Conservation (phyloP, 2,329 filamentous ascomycete species). For the Tetracladium maxilliforme region DNA sequence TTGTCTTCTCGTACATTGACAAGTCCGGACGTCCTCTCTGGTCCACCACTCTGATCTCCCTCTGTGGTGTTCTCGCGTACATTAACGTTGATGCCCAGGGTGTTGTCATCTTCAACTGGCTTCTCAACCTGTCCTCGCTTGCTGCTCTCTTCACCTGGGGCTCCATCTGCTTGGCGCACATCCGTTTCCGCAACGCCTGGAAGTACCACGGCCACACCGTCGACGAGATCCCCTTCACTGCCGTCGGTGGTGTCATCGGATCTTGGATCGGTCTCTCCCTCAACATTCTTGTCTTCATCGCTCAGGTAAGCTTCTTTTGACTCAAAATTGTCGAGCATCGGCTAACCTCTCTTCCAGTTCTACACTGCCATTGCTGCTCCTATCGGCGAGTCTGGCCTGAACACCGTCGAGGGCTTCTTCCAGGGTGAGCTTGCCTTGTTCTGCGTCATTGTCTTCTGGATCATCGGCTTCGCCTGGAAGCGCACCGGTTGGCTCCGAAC, state of each 20-base stretch:
- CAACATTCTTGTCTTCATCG: conserved; percentile 53
- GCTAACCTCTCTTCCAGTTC: too few relatives aligned
- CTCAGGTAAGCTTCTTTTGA: too few relatives aligned
- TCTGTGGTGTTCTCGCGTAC: conserved; percentile 45
- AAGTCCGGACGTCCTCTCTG: conserved; percentile 42
- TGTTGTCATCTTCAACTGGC: conserved; percentile 42
- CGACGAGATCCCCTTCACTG: conserved; percentile 30
- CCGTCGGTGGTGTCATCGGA: conserved; percentile 42
- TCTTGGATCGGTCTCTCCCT: conserved; percentile 55
- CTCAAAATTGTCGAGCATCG: too few relatives aligned
- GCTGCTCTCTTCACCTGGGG: conserved; percentile 66
- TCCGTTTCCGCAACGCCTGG: conserved; percentile 51
- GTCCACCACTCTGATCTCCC: conserved; percentile 34
- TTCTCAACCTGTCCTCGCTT: conserved; percentile 57
- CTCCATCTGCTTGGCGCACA: conserved; percentile 49
- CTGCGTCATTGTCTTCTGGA: conserved; percentile 38
- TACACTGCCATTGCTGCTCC: conserved; percentile 30
- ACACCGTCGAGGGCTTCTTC: conserved; percentile 33
- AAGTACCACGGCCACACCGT: conserved; percentile 36
- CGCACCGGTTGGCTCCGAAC: conserved; percentile 40
- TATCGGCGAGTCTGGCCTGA: conserved; percentile 14
- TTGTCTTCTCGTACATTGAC: conserved; percentile 39
- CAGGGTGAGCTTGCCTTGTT: conserved; percentile 35
- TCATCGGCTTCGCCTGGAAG: conserved; percentile 49
- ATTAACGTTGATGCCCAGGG: conserved; percentile 28